phyloP scores from a whole-genome alignment of 106 monocot species.

The Acanthochlamys bracteata region DNA sequence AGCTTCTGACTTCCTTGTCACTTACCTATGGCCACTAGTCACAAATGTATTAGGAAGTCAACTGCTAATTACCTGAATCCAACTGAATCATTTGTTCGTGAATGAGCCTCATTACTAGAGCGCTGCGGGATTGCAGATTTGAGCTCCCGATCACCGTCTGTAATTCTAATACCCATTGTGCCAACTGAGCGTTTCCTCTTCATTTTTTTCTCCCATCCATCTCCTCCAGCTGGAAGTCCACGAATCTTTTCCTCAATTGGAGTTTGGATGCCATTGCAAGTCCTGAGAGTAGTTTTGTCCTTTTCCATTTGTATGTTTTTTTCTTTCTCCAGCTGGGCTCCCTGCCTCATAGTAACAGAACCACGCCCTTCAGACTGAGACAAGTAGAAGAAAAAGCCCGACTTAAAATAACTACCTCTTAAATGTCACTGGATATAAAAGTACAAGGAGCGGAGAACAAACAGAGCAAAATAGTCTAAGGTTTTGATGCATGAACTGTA shows the following conservation, averaged over 20 bases:
- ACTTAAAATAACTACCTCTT: constrained; percentile 1
- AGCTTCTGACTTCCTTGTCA: no score
- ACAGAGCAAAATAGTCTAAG: no score
- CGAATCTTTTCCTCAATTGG: constrained; percentile 44
- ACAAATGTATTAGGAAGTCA: no score
- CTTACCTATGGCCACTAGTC: no score
- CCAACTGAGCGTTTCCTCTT: constrained; percentile 72
- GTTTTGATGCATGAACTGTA: no score
- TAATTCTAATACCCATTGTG: constrained; percentile 34
- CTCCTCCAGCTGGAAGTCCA: constrained; percentile 54
- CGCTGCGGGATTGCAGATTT: constrained; percentile 43
- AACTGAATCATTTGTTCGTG: constrained; percentile 35
- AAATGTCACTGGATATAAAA: no score
- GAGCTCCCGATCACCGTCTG: constrained; percentile 62
- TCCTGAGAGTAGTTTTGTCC: constrained; percentile 43
- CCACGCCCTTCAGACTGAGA: constrained; percentile 62
- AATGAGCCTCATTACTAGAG: constrained; percentile 36
- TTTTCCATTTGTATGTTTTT: constrained; percentile 45
- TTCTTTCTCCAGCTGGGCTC: constrained; percentile 31
- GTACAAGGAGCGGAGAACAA: no score
- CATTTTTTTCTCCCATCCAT: constrained; percentile 77
- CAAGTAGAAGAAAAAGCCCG: constrained; percentile 9
- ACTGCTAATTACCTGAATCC: constrained; percentile 67
- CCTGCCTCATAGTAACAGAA: constrained; percentile 41
- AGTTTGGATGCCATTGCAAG: constrained; percentile 33